phyloP scores from a whole-genome alignment of 352 stramenopile species.

The Phytopythium delawarense region DNA sequence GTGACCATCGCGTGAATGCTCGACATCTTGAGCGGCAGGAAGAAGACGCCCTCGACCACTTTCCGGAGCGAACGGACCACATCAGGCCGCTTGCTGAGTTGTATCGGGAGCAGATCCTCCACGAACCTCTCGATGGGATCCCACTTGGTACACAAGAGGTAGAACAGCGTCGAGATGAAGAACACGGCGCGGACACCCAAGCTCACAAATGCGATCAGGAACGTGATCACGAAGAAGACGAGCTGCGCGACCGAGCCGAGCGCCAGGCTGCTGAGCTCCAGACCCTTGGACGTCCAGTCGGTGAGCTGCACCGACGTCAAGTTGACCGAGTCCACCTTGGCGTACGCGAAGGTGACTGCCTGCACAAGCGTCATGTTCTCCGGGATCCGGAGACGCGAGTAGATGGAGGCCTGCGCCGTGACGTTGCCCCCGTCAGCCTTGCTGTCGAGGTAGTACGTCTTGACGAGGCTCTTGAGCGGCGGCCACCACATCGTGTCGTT shows the following conservation, averaged over 20 bases:
- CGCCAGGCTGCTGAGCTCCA: constrained; percentile 81
- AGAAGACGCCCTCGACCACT: constrained; percentile 85
- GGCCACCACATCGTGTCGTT: constrained; percentile 90
- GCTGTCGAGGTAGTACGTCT: constrained; percentile 78
- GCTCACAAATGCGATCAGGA: constrained; percentile 84
- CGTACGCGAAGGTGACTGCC: constrained; percentile 67
- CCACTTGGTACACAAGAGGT: constrained; percentile 82
- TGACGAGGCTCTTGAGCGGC: constrained; percentile 74
- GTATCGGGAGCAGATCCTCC: constrained; percentile 70
- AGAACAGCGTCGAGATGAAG: constrained; percentile 87
- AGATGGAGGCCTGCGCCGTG: constrained; percentile 44
- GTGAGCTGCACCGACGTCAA: constrained; percentile 81
- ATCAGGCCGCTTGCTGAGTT: constrained; percentile 63
- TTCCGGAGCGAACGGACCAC: constrained; percentile 70
- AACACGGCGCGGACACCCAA: constrained; percentile 84
- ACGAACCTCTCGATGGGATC: constrained; percentile 85
- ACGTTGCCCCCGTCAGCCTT: constrained; percentile 54
- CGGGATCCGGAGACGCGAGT: constrained; percentile 48
- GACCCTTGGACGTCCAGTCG: constrained; percentile 79
- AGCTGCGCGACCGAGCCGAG: constrained; percentile 80
- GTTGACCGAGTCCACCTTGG: constrained; percentile 85
- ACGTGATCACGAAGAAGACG: constrained; percentile 66
- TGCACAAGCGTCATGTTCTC: constrained; percentile 84
- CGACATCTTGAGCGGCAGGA: constrained; percentile 85
- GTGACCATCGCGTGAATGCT: constrained; percentile 87